Evolutionary conservation across 768 basidiomycete species (phyloP).

Genomic region (Mycena albidolilacea): DNA sequence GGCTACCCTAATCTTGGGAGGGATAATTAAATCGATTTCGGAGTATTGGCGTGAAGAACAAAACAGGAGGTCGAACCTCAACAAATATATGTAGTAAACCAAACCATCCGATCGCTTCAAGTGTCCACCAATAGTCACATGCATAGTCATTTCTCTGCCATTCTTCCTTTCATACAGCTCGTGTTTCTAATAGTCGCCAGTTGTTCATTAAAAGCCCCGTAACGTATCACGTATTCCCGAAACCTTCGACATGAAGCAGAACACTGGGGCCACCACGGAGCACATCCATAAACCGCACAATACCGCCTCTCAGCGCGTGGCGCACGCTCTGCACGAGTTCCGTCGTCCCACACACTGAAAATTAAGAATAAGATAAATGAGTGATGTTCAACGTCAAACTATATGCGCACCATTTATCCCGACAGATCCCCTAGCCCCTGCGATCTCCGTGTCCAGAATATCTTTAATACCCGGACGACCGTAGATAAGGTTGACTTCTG

Average conservation of each 20-base stretch:
- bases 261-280: constrained; percentile 63
- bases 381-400: too few relatives aligned
- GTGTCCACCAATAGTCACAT: too few relatives aligned
- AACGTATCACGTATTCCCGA: constrained; percentile 40
- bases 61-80: too few relatives aligned
- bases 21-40: too few relatives aligned
- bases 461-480: constrained; percentile 61
- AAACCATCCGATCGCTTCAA: too few relatives aligned
- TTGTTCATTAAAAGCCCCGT: too few relatives aligned
- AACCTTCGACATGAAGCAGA: constrained; percentile 62
- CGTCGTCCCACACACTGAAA: constrained; percentile 65
- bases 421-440: constrained; percentile 51
- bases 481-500: constrained; percentile 45
- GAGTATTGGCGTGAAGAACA: too few relatives aligned
- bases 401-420: constrained; percentile 62
- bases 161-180: too few relatives aligned
- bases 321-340: constrained; percentile 57
- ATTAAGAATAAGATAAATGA: background rate
- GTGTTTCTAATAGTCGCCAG: too few relatives aligned
- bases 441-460: constrained; percentile 56
- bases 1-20: too few relatives aligned
- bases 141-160: too few relatives aligned
- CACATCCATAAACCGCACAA: constrained; percentile 53
- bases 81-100: too few relatives aligned
- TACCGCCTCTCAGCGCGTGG: constrained; percentile 50